Base-by-base conservation (phyloP, 2,329 filamentous ascomycete species). In the Camillea tinctor region DNA sequence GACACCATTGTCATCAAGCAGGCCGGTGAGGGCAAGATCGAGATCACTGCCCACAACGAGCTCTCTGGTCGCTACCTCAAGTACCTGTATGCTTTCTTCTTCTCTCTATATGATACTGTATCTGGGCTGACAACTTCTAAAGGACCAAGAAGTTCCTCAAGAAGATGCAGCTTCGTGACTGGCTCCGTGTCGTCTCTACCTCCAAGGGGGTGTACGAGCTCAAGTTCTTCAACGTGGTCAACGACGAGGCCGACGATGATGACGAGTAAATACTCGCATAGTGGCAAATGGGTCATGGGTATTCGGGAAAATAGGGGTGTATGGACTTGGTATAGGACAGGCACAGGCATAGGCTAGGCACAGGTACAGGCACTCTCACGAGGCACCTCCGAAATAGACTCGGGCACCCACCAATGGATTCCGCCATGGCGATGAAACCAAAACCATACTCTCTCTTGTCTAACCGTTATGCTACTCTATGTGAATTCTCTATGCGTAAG, bases 71-170 rank as follows among this genome's bases (percentile, higher is more conserved):
- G 95, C 79, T 99, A 99, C 88, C 87, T 99, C 81, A 99, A 99
- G 91, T 99, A 99, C 88, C 85, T 99, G 92, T 96, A 85, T 71
- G 92, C 85, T 60, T 4, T 30, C 54, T 40, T 85, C 60, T 4
- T 36, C 54, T 40, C 30, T 23, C 50, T 4, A 21, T 20, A 19
- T 19, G 17, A 19, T 24, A 6, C n/a, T n/a, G n/a, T n/a, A n/a
- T n/a, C n/a, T 30, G 26, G 8, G 26, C 26, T 30, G 26, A 30
- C 26, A 7, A 4, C 26, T 30, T 21, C 15, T 64, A 54, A 71
- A 96, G 92, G 80, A 99, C 95, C 81, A 99, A 99, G 92, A 99
- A 99, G 88, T 99, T 97, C 90, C 90, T 99, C 82, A 99, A 99
- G 93, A 99, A 99, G 92, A 92, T 97, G 87, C 94, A 98, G 88